Conservation (phyloP, 805 yeast species). For the Cyberlindnera maritima region DNA sequence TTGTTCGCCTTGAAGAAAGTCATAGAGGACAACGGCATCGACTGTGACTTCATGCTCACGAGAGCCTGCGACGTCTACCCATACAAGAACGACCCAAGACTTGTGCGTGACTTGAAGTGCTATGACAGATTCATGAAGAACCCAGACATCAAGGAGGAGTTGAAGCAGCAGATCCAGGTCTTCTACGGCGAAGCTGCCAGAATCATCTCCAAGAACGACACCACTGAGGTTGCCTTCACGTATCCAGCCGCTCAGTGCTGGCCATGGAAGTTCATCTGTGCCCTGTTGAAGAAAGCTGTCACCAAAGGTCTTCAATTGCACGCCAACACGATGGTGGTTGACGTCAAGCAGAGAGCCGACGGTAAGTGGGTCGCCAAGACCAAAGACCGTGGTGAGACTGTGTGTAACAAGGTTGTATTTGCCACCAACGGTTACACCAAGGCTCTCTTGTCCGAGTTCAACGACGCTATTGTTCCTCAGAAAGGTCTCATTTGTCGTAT, state of each 20-base stretch:
- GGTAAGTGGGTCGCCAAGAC: slow-evolving; percentile 35
- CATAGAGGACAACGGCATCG: slow-evolving; percentile 33
- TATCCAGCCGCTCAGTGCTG: slow-evolving; percentile 44
- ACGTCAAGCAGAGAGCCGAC: slow-evolving; percentile 24
- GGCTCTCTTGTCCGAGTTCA: slow-evolving; percentile 32
- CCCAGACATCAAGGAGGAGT: slow-evolving; percentile 29
- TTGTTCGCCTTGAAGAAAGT: slow-evolving; percentile 32
- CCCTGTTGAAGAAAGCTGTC: slow-evolving; percentile 32
- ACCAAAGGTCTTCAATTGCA: slow-evolving; percentile 38
- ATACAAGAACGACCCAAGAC: slow-evolving; percentile 22
- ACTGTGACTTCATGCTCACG: slow-evolving; percentile 37
- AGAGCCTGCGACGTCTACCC: slow-evolving; percentile 35
- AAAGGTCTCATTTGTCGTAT: slow-evolving; percentile 34
- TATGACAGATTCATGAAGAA: slow-evolving; percentile 25
- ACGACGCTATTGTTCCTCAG: slow-evolving; percentile 33
- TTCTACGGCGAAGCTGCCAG: slow-evolving; percentile 39
- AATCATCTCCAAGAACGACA: slow-evolving; percentile 62
- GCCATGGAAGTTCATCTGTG: slow-evolving; percentile 40
- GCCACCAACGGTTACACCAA: slow-evolving; percentile 34
- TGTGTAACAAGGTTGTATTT: slow-evolving; percentile 34
- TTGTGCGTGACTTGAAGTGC: slow-evolving; percentile 14
- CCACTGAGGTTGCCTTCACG: slow-evolving; percentile 75
- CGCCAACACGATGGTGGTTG: slow-evolving; percentile 38
- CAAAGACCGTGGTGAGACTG: slow-evolving; percentile 27
- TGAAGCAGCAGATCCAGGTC: slow-evolving; percentile 33